Evolutionary conservation across 805 yeast species (phyloP).

Genomic region (Pichia kluyveri): DNA sequence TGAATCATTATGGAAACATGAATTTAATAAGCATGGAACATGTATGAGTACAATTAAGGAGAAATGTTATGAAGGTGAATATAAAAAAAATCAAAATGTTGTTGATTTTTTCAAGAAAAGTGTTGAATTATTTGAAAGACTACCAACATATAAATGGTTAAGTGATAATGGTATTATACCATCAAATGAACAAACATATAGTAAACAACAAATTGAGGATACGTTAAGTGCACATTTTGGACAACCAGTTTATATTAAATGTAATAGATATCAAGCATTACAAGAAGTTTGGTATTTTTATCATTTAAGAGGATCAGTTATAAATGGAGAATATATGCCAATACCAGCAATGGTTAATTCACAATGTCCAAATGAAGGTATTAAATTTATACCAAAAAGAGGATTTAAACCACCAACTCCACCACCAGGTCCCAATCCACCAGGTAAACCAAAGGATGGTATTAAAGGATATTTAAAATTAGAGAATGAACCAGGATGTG

Average conservation of each 20-base stretch:
- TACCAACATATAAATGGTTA: constrained; percentile 64
- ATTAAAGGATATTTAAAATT: constrained; percentile 43
- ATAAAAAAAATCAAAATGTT: constrained; percentile 35
- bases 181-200: constrained; percentile 43
- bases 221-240: constrained; percentile 47
- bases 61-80: constrained; percentile 43
- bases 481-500: constrained; percentile 54
- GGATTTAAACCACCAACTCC: constrained; percentile 22
- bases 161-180: constrained; percentile 67
- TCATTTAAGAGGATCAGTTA: constrained; percentile 62
- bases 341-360: constrained; percentile 49
- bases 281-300: constrained; percentile 78
- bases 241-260: constrained; percentile 49
- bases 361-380: constrained; percentile 62
- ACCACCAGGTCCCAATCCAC: constrained; percentile 19
- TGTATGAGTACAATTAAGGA: constrained; percentile 78
- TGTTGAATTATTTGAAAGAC: constrained; percentile 43
- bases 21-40: constrained; percentile 90
- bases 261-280: constrained; percentile 44
- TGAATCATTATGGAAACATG: constrained; percentile 76
- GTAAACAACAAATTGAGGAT: constrained; percentile 42
- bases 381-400: constrained; percentile 62
- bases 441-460: constrained; percentile 33
- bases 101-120: constrained; percentile 62
- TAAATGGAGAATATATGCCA: constrained; percentile 54